A percentile compares a stretch with the other conserved stretches of the same genome.
These are phyloP conservation scores for Butyriboletus loyo DNA, from an alignment of 768 basidiomycete species.

Conservation along the genomic window DNA sequence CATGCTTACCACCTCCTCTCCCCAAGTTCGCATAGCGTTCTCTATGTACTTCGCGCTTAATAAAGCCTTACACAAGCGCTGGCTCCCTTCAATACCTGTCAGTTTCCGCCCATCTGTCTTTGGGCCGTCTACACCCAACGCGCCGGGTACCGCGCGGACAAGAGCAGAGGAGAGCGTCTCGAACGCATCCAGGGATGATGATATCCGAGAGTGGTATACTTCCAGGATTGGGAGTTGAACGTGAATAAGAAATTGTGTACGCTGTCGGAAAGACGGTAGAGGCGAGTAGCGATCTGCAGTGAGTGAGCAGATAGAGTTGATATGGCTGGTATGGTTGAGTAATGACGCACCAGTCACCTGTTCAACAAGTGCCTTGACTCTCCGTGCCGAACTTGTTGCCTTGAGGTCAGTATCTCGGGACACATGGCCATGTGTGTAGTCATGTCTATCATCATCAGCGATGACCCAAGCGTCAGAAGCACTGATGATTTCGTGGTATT, in stretches of 20 bases:
- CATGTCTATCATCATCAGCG: constrained; percentile 58
- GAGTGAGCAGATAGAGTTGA: constrained; percentile 2
- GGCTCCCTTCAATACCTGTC: constrained; percentile 83
- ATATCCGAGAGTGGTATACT: constrained; percentile 72
- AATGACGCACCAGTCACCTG: constrained; percentile 76
- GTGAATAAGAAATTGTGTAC: constrained; percentile 76
- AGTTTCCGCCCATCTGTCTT: constrained; percentile 55
- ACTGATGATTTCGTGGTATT: constrained; percentile 81
- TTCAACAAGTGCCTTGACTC: constrained; percentile 81
- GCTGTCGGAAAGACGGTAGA: constrained; percentile 73
- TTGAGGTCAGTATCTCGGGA: constrained; percentile 41
- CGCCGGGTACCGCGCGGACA: constrained; percentile 89
- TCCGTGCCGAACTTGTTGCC: constrained; percentile 80
- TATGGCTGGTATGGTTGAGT: background rate
- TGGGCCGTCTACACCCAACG: constrained; percentile 54
- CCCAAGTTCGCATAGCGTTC: constrained; percentile 73
- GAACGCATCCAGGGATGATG: constrained; percentile 87
- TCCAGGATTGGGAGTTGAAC: constrained; percentile 86
- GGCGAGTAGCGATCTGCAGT: constrained; percentile 83
- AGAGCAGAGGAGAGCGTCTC: constrained; percentile 87
- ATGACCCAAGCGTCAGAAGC: constrained; percentile 85
- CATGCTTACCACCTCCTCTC: constrained; percentile 77
- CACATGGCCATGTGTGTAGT: constrained; percentile 30
- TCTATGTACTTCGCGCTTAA: constrained; percentile 77
- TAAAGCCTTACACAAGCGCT: constrained; percentile 81